Base-by-base conservation (phyloP, 2,329 filamentous ascomycete genomes). In the Geoglossum cookeanum region DNA sequence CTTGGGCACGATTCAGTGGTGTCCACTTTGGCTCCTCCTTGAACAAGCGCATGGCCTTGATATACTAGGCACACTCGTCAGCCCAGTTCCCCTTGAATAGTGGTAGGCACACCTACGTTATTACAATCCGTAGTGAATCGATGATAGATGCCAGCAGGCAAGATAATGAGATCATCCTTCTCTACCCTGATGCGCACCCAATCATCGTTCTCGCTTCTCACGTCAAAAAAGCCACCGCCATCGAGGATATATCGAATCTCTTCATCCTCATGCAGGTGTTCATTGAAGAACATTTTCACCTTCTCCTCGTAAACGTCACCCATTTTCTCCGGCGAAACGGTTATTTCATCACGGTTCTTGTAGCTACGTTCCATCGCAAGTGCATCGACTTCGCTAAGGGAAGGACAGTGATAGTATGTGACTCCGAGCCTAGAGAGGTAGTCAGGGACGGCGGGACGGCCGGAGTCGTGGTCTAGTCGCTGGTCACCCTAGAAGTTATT, bases 1-100 rank as follows among this genome's bases (percentile, higher is more conserved):
- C 85, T 3, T 74, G 71, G 5, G 78, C 80, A 58, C 92, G 81
- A 73, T 95, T 94, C 63, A 98, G 71, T 13, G 92, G 86, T 39
- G 89, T 97, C 92, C 92, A 98, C 72, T 97, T 96, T 37, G 92
- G 92, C 71, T 97, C 90, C 62, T 97, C 92, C 74, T 97, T 90
- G 79, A 97, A 98, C 55, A 98, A 76, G 58, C 92, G 80, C 87
- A 97, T 91, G 13, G 92, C 92, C 67, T 94, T 87, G 63, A 95
- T 87, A 67, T 91, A 96, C 90, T 96, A 63, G 57, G 27, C 33
- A 5, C 7, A 44, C n/a, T 55, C 5, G 42, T 32, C 17, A 48
- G 11, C 1, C 11, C 22, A n/a, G 39, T 59, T 4, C 1, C 49
- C 61, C 11, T 22, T 27, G 56, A 39, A 54, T 48, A 22, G n/a